Evolutionary conservation across 2,329 filamentous ascomycete species (phyloP), one percentile per base, ranked within the genome.

Genomic region (Cryphonectria carpinicola): DNA sequence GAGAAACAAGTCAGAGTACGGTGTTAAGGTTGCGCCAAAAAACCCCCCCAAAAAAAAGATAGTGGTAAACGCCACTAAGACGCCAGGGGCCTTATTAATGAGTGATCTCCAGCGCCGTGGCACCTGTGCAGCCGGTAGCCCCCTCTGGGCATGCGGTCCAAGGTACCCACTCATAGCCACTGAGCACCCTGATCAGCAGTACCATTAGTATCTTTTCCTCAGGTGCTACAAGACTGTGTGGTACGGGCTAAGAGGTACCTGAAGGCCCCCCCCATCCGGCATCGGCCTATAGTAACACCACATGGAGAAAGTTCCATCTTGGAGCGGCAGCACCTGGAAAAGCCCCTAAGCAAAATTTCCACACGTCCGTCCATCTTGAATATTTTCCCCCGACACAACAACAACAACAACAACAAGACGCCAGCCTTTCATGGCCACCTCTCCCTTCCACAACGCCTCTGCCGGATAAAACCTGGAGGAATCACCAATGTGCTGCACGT

Each of bases 401-500:
- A 22, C 28, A 22, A 46, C 19, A 14, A 52, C 32, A 63, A 32
- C 28, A 52, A 17, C 25, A 28, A 14, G 8, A 8, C 46, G 32
- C n/a, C 41, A 10, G 32, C 17, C 35, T 37, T 10, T 4, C 39
- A 25, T 28, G 13, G 61, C 28, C 37, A 22, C 25, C 22, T 32
- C 35, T 41, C 19, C 28, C 54, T 49, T 19, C 32, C 13, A 25
- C 28, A 43, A 37, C 62, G 41, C 32, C 25, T 7, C 56, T 68
- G 37, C 39, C 13, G n/a, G 39, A 35, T 25, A 35, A n/a, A 11
- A 39, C 54, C 25, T 52, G 37, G 62, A 71, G 58, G 63, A 39
- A 39, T 11, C 37, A 19, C 69, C 71, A 72, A 72, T 72, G 71
- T 66, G 60, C 54, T 64, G 19, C 66, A 39, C 32, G 22, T n/a